Conservation (phyloP, 495 filamentous ascomycete species). For the Neurospora sp. region DNA sequence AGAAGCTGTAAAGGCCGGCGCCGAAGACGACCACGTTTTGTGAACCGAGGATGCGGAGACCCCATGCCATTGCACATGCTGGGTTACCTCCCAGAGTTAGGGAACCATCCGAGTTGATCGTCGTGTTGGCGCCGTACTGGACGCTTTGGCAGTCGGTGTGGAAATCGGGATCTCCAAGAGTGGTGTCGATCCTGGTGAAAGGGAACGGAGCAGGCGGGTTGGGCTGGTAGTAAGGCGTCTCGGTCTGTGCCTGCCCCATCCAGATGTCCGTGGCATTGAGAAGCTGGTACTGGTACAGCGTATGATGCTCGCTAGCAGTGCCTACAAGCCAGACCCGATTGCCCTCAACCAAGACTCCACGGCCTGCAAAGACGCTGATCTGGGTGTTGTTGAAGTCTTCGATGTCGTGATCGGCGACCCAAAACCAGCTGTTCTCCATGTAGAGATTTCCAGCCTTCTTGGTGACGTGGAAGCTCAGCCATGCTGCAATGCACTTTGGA, state of each 20-base stretch:
- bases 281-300: constrained; percentile 78
- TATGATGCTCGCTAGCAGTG: constrained; percentile 73
- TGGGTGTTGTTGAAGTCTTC: constrained; percentile 55
- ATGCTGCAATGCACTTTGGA: constrained; percentile 56
- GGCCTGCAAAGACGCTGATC: constrained; percentile 78
- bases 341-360: constrained; percentile 68
- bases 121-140: constrained; percentile 41
- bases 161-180: constrained; percentile 69
- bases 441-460: constrained; percentile 52
- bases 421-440: constrained; percentile 87
- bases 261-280: constrained; percentile 67
- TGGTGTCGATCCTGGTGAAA: constrained; percentile 49
- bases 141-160: constrained; percentile 21
- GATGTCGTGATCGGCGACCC: constrained; percentile 86
- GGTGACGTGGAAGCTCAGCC: constrained; percentile 74
- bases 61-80: constrained; percentile 54
- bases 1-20: constrained; percentile 75
- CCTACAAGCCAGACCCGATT: constrained; percentile 57
- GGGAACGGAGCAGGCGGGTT: constrained; percentile 65
- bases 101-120: constrained; percentile 23
- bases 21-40: constrained; percentile 59
- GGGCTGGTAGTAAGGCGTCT: constrained; percentile 83
- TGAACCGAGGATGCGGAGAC: constrained; percentile 61
- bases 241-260: constrained; percentile 76
- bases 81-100: constrained; percentile 17